Base-by-base conservation (phyloP, 345 rosid species). In the Microcos paniculata region DNA sequence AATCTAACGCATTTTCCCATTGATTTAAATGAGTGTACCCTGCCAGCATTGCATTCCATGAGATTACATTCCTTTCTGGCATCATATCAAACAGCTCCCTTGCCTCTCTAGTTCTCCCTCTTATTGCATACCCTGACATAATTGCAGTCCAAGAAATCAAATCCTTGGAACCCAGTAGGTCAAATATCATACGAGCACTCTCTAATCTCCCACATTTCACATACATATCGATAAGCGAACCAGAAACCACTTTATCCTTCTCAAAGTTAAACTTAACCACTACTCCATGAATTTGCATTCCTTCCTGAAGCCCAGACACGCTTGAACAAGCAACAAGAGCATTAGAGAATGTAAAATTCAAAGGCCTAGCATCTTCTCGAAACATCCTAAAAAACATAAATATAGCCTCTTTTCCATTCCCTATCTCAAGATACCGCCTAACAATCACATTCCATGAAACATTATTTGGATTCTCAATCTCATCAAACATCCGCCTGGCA, bases 361-460 rank as follows among this genome's bases (percentile, higher is more conserved):
- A 72, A 11, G 97, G 97, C 51, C 80, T 83, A 51, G 79, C 58
- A 76, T 82, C 77, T 62, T 81, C 70, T 80, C 74, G 73, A 8
- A 88, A 70, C 90, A 91, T 88, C 80, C 81, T 86, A 71, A 80
- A 88, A 71, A 94, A 91, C 91, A 94, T 81, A 28, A 35, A 53
- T 42, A 92, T 79, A 0, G 93, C 91, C 78, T 91, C 95, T 66
- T 76, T 84, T 58, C 70, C 83, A 79, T 74, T 76, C 16, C 94
- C 97, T 45, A 82, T 83, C 80, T 90, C 97, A 68, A 92, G 87
- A 82, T 90, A 91, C 83, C 94, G 77, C 75, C 98, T 82, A 31
- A 92, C 82, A n/a, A 92, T 90, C 76, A 92, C 94, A 78, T 94
- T 91, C 97, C 98, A 94, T 3, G 97, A 87, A 71, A 94, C 90